Base-by-base conservation (phyloP, 331 rosid species). In the Spiraea crenata region DNA sequence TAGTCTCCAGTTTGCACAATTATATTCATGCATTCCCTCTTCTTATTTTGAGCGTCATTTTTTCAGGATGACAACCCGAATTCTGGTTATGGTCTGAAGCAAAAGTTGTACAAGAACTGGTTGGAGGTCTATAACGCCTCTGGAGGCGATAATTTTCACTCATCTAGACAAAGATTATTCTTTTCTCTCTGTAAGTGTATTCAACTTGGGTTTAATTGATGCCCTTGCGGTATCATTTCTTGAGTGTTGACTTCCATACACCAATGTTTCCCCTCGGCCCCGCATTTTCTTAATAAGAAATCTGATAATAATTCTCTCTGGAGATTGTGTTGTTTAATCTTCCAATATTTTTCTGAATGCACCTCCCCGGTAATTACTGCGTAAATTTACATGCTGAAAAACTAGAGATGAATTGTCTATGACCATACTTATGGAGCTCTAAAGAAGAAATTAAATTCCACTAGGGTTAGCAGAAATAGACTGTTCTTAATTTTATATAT, bases 121-220 rank as follows among this genome's bases (percentile, higher is more conserved):
- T 75, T 84, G 86, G 91, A 93, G 71, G 76, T 80, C 41, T 84
- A 79, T 84, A 76, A 84, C 80, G 72, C 76, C 81, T 84, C 98
- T 72, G 95, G 91, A 44, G 81, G 89, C 75, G 79, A 72, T 48
- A 87, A 86, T 81, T 80, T 87, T 60, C 74, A 86, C 79, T 87
- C 88, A 12, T 81, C 95, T 42, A 84, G 76, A 65, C 92, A 89
- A 49, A 71, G 80, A 79, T 75, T 62, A 7, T 90, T 93, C 84
- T 83, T 93, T 80, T 78, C 91, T 73, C 84, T 93, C 73, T 86
- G 97, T 93, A 77, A 90, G 99, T 85, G 46, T 69, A 38, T 57
- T 69, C 41, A 64, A 25, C 13, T 12, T 20, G n/a, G 52, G 38
- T 67, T 67, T 9, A 15, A 12, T 51, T 35, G 19, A 38, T 10